Evolutionary conservation across 805 yeast genomes (phyloP).

Genomic region (Saccharomycopsis vini): DNA sequence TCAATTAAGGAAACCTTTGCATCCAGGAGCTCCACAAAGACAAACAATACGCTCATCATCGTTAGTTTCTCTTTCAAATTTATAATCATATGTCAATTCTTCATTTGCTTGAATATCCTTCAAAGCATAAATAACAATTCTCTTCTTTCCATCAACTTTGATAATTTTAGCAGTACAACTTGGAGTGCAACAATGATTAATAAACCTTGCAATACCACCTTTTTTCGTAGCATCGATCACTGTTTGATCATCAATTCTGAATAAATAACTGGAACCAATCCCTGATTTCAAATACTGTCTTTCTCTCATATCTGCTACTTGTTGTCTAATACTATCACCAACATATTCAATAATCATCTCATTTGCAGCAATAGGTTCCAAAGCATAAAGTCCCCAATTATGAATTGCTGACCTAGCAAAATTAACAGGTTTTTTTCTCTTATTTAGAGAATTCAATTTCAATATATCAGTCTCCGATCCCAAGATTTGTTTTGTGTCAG

Average conservation of each 20-base stretch:
- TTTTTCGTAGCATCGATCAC: slow-evolving; percentile 96
- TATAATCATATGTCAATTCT: slow-evolving; percentile 92
- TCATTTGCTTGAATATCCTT: slow-evolving; percentile 82
- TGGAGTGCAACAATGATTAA: slow-evolving; percentile 95
- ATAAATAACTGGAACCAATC: slow-evolving; percentile 88
- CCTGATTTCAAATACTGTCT: slow-evolving; percentile 79
- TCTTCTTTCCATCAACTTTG: slow-evolving; percentile 85
- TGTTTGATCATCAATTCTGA: slow-evolving; percentile 86
- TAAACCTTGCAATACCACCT: slow-evolving; percentile 95
- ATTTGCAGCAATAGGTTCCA: slow-evolving; percentile 89
- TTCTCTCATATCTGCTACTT: slow-evolving; percentile 89
- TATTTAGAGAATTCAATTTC: slow-evolving; percentile 77
- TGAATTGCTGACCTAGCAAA: slow-evolving; percentile 96
- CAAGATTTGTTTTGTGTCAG: slow-evolving; percentile 70
- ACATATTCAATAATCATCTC: slow-evolving; percentile 98
- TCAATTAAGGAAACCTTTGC: slow-evolving; percentile 84
- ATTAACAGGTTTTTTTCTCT: slow-evolving; percentile 88
- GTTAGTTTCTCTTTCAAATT: slow-evolving; percentile 84
- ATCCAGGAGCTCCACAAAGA: slow-evolving; percentile 89
- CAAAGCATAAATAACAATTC: slow-evolving; percentile 91
- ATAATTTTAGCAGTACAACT: slow-evolving; percentile 96
- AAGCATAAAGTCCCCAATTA: slow-evolving; percentile 95
- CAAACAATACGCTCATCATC: slow-evolving; percentile 85
- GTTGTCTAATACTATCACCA: slow-evolving; percentile 89
- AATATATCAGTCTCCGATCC: slow-evolving; percentile 77